phyloP scores from a whole-genome alignment of 2,329 filamentous ascomycete genomes.

The Diaporthe citriasiana region DNA sequence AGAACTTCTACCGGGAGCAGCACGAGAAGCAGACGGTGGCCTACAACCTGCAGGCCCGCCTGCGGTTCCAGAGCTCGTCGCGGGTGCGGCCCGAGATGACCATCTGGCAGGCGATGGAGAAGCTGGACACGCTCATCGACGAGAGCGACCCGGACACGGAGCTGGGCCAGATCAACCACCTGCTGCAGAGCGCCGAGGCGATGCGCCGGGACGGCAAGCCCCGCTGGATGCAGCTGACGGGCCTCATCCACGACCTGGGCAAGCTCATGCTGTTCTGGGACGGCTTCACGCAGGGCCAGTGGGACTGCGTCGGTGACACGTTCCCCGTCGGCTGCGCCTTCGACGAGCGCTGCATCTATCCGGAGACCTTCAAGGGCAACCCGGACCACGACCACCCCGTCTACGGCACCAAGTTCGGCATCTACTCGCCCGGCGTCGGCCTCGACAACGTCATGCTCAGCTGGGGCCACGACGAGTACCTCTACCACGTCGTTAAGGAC shows the following conservation, averaged over 20 bases:
- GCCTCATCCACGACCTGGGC: conserved; percentile 84
- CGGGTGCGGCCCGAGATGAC: conserved; percentile 79
- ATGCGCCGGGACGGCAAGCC: conserved; percentile 89
- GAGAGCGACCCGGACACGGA: conserved; percentile 92
- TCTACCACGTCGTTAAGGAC: conserved; percentile 88
- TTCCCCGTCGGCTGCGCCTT: conserved; percentile 85
- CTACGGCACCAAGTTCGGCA: conserved; percentile 82
- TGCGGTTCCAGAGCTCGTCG: conserved; percentile 75
- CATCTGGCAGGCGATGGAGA: conserved; percentile 93
- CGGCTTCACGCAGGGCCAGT: conserved; percentile 79
- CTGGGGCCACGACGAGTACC: conserved; percentile 91
- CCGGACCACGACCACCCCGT: conserved; percentile 79
- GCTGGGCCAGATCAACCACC: conserved; percentile 89
- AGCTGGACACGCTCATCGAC: conserved; percentile 90
- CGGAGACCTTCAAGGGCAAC: conserved; percentile 82
- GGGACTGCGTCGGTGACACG: conserved; percentile 92
- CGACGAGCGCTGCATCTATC: conserved; percentile 84
- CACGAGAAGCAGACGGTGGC: conserved; percentile 81
- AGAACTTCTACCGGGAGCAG: conserved; percentile 85
- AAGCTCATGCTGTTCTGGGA: conserved; percentile 86
- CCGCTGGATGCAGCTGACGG: conserved; percentile 84
- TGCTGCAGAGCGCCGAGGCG: conserved; percentile 89
- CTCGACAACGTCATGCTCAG: conserved; percentile 90
- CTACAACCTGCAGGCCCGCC: conserved; percentile 87
- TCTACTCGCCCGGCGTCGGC: conserved; percentile 84